A percentile compares a stretch with the other conserved stretches of the same genome.
Evolutionary conservation across 306 rosid species (phyloP).

Genomic region (Cicer chorassanicum): DNA sequence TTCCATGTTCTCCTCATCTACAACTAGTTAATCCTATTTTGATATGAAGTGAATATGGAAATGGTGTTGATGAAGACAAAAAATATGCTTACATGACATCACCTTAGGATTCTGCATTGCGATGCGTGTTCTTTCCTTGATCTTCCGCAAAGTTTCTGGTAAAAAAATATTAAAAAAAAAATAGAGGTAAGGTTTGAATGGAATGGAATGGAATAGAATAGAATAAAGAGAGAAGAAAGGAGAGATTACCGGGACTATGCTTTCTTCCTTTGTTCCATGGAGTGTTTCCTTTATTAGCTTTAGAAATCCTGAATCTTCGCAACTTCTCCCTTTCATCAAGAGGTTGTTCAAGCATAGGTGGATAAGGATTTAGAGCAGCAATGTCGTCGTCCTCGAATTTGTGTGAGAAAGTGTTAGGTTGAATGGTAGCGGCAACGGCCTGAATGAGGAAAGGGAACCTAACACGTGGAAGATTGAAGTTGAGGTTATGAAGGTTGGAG

Average conservation of each 20-base stretch:
- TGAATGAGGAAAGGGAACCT: constrained; percentile 49
- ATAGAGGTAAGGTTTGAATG: constrained; percentile 32
- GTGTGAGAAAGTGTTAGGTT: constrained; percentile 53
- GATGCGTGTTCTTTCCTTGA: constrained; percentile 86
- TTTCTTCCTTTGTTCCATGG: constrained; percentile 99
- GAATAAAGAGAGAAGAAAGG: constrained; percentile 8
- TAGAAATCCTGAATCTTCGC: constrained; percentile 84
- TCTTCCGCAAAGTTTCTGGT: constrained; percentile 84
- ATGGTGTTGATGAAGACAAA: constrained; percentile 48
- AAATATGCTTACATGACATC: constrained; percentile 95
- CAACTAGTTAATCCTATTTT: constrained; percentile 18
- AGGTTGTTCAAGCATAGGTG: constrained; percentile 39
- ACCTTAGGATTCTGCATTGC: constrained; percentile 99
- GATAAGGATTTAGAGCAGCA: constrained; percentile 38
- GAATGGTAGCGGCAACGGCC: constrained; percentile 85
- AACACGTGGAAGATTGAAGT: constrained; percentile 42
- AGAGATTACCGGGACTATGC: constrained; percentile 72
- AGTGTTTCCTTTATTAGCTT: constrained; percentile 84
- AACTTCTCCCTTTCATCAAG: constrained; percentile 70
- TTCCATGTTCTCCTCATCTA: constrained; percentile 24
- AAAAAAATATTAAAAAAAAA: constrained; percentile 21
- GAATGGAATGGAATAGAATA: neutral
- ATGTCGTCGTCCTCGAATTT: constrained; percentile 34
- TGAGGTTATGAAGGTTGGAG: constrained; percentile 33
- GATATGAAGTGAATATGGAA: constrained; percentile 14